Base-by-base conservation (phyloP, 2,329 filamentous ascomycete genomes). In the Xylaria sp. region DNA sequence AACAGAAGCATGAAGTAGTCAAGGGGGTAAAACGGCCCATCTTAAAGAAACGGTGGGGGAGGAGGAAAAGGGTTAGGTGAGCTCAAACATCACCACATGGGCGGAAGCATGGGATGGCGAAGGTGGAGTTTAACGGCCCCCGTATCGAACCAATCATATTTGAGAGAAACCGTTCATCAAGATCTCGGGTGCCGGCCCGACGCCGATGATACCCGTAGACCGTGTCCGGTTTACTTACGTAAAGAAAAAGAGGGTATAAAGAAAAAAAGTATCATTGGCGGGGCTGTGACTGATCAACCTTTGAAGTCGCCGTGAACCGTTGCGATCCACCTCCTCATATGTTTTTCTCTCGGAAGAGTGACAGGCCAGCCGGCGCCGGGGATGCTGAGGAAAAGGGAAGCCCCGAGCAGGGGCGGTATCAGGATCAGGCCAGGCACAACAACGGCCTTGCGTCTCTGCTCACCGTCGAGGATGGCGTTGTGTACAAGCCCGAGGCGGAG, bases 391-490 rank as follows among this genome's bases (percentile, higher is more conserved):
- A 64, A 39, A 45, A 53, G 5, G 33, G 25, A 5, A 20, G 44
- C 3, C 53, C 53, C 22, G 57, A 61, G 25, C 65, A 58, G 42
- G 51, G 42, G 20, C 50, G 38, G 22, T 36, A 42, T 22, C 44
- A 47, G 44, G 53, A 22, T 10, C 44, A 47, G 44, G 53, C n/a
- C 5, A 56, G 20, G 45, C 58, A 33, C 58, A 66, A 72, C 36
- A 67, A 71, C 22, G 71, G 72, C 15, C 45, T 76, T 5, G 69
- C 65, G 22, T 73, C 73, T 45, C 65, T 77, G 31, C 66, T 78
- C 44, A 57, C 65, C 25, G 73, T 75, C 22, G 72, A 77, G 51
- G 76, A 79, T 13, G 77, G 77, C 29, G 75, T 79, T 39, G 75
- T 77, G 22, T 76, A 79, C 59, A 74, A 78, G 36, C 66, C 68